phyloP scores from a whole-genome alignment of 352 stramenopile genomes.

The Pythium biforme region DNA sequence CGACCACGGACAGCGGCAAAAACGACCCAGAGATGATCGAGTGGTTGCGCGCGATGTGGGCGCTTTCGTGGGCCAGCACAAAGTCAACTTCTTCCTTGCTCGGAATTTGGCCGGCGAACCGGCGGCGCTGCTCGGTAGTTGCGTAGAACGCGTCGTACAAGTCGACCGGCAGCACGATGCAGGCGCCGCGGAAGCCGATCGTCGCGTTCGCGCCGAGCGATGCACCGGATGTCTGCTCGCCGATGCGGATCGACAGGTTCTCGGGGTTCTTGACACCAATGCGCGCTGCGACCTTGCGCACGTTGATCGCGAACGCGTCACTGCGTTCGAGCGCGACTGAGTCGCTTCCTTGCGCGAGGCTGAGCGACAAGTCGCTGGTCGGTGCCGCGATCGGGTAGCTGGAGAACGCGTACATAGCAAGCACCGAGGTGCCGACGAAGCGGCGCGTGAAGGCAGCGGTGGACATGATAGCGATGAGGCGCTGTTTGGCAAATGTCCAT shows the following conservation, averaged over 20 bases:
- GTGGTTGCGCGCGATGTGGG: slow-evolving; percentile 83
- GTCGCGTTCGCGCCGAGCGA: slow-evolving; percentile 67
- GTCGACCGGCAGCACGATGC: slow-evolving; percentile 69
- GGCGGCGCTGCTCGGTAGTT: slow-evolving; percentile 36
- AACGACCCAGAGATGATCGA: slow-evolving; percentile 59
- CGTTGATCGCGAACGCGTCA: slow-evolving; percentile 65
- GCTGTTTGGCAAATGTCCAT: slow-evolving; percentile 31
- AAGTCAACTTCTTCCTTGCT: slow-evolving; percentile 80
- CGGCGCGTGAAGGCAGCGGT: slow-evolving; percentile 35
- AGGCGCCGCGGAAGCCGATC: slow-evolving; percentile 50
- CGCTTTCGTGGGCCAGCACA: slow-evolving; percentile 77
- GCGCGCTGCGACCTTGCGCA: slow-evolving; percentile 53
- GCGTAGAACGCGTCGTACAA: slow-evolving; percentile 84
- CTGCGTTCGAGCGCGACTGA: slow-evolving; percentile 48
- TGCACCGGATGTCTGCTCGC: slow-evolving; percentile 55
- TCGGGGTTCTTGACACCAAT: slow-evolving; percentile 71
- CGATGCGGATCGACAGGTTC: slow-evolving; percentile 63
- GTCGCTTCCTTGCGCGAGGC: slow-evolving; percentile 53
- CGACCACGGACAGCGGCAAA: slow-evolving; percentile 60
- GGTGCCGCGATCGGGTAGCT: slow-evolving; percentile 58
- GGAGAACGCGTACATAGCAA: slow-evolving; percentile 43
- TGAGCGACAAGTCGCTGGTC: slow-evolving; percentile 57
- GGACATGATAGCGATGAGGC: slow-evolving; percentile 34
- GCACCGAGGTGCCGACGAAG: slow-evolving; percentile 34
- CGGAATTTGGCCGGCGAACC: slow-evolving; percentile 51